These are phyloP conservation scores for Ceratobasidium sp. DNA, from an alignment of 1,284 basidiomycete species.

Conservation along the genomic window DNA sequence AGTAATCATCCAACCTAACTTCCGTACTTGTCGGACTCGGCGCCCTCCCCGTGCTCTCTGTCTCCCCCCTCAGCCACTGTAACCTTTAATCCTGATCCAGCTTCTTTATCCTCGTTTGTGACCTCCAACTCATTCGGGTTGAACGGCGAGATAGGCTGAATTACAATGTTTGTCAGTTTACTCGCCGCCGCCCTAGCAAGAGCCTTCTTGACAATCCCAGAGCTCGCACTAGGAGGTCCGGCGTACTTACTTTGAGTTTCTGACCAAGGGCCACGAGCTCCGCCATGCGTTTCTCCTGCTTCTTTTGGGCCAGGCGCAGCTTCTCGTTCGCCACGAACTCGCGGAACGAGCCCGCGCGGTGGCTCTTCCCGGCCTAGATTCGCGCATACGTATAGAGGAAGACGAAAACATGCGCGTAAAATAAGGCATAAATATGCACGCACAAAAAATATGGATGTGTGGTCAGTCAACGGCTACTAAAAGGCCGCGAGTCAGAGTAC, in stretches of 20 bases:
- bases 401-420: background rate
- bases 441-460: no score
- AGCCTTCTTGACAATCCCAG: slow-evolving; percentile 39
- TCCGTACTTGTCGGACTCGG: slow-evolving; percentile 55
- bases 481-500: background rate
- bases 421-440: no score
- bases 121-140: slow-evolving; percentile 65
- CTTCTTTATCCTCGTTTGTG: slow-evolving; percentile 54
- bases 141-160: slow-evolving; percentile 93
- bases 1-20: slow-evolving; percentile 85
- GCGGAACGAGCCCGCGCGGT: slow-evolving; percentile 65
- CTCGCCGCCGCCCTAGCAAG: slow-evolving; percentile 51
- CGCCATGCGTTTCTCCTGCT: slow-evolving; percentile 90
- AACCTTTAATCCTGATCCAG: slow-evolving; percentile 65
- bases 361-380: slow-evolving; percentile 47
- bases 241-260: slow-evolving; percentile 82
- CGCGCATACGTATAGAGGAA: no score
- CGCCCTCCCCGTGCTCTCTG: slow-evolving; percentile 5
- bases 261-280: slow-evolving; percentile 93
- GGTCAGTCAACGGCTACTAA: background rate
- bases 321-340: slow-evolving; percentile 91
- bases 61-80: no score
- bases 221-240: slow-evolving; percentile 38
- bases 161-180: slow-evolving; percentile 64
- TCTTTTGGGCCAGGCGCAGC: slow-evolving; percentile 87